phyloP scores from a whole-genome alignment of 441 rosid genomes.

The Aquilaria agallochum region DNA sequence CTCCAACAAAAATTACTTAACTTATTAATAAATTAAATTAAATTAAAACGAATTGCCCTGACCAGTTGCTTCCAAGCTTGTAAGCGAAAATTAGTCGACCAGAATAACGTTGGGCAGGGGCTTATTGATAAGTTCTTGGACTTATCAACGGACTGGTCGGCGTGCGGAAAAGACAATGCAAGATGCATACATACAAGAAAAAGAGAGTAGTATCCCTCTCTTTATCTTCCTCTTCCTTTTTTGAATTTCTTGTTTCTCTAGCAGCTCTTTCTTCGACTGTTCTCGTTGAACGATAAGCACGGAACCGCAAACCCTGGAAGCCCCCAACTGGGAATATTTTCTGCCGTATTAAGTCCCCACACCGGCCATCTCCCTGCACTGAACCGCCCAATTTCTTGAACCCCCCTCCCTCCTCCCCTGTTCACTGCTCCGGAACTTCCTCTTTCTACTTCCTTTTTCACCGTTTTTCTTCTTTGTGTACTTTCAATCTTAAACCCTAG shows the following conservation, averaged over 20 bases:
- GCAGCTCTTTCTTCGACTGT: slow-evolving; percentile 25
- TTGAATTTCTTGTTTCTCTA: neutral
- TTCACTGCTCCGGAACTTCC: neutral
- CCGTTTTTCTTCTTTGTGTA: neutral
- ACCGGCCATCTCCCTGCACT: slow-evolving; percentile 2
- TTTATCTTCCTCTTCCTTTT: slow-evolving; percentile 18
- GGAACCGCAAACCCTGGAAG: slow-evolving; percentile 43
- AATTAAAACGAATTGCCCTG: too few species aligned
- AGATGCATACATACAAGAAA: slow-evolving; percentile 31
- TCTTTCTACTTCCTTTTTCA: neutral
- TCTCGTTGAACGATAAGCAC: slow-evolving; percentile 31
- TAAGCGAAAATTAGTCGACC: too few species aligned
- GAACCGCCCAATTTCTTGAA: slow-evolving; percentile 10
- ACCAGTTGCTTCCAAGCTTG: too few species aligned
- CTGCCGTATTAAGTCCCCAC: slow-evolving; percentile 4
- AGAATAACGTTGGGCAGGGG: too few species aligned
- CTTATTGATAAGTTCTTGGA: rapidly evolving
- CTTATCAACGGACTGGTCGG: slow-evolving; percentile 29
- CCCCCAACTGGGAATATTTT: slow-evolving; percentile 19
- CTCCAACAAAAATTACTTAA: too few species aligned
- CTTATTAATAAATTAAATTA: too few species aligned
- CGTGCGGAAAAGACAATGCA: slow-evolving; percentile 21
- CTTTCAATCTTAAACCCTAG: slow-evolving; percentile 10
- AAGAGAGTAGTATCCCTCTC: slow-evolving; percentile 30
- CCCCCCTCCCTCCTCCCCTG: neutral